phyloP scores from a whole-genome alignment of 441 rosid species.

The Aquilaria agallochum region DNA sequence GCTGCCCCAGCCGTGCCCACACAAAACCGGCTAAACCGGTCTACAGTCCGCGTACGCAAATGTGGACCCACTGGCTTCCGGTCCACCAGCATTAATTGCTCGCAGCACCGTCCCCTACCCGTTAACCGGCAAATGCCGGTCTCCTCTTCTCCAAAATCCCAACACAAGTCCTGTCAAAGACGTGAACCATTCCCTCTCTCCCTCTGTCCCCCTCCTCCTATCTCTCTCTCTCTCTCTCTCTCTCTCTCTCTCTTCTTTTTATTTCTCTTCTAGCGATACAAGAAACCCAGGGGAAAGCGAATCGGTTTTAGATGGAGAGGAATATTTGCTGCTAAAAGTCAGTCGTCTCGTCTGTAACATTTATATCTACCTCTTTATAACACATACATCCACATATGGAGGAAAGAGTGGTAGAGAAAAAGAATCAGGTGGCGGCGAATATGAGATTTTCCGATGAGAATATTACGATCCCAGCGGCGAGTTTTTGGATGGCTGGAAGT shows the following conservation, averaged over 20 bases:
- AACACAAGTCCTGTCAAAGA: constrained; percentile 39
- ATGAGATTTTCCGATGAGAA: constrained; percentile 37
- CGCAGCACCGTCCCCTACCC: constrained; percentile 27
- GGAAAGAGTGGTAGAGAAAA: constrained; percentile 10
- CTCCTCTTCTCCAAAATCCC: constrained; percentile 23
- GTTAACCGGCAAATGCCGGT: constrained; percentile 66
- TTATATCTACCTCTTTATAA: too few species aligned
- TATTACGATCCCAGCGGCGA: constrained; percentile 16
- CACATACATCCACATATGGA: neutral
- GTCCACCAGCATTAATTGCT: constrained; percentile 49
- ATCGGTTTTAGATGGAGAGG: constrained; percentile 16
- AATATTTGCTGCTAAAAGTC: constrained; percentile 22
- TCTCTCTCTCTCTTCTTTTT: neutral
- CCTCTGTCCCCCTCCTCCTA: constrained; percentile 10
- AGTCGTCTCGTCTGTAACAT: constrained; percentile 32
- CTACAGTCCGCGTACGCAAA: constrained; percentile 34
- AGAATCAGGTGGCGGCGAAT: constrained; percentile 36
- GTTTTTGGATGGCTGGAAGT: constrained; percentile 48
- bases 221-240: constrained; percentile 17
- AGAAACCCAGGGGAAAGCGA: neutral
- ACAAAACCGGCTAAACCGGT: constrained; percentile 49
- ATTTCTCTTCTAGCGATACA: neutral
- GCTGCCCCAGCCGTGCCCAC: constrained; percentile 3
- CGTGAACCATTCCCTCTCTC: constrained; percentile 27
- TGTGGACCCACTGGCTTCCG: constrained; percentile 22